Evolutionary conservation across 176 grass and related monocot genomes (phyloP).

Genomic region (Carex myosuroides): DNA sequence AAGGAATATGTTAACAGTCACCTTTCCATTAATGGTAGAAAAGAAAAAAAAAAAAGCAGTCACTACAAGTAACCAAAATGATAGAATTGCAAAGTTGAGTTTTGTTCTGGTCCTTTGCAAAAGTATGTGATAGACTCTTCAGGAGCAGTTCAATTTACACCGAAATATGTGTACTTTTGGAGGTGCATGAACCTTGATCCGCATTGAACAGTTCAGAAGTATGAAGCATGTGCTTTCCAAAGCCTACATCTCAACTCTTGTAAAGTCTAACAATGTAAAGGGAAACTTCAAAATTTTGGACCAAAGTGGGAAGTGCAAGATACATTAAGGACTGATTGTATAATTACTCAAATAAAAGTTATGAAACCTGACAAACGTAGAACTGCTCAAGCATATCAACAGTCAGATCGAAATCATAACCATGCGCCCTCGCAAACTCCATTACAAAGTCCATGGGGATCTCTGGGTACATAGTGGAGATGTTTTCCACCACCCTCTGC

Average conservation of each 20-base stretch:
- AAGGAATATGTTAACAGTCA: background rate
- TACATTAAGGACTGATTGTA: background rate
- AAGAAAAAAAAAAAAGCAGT: background rate
- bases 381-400: constrained; percentile 25
- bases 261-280: background rate
- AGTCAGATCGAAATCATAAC: constrained; percentile 24
- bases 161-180: background rate
- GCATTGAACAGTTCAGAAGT: constrained; percentile 6
- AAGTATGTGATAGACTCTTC: background rate
- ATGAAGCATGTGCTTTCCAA: background rate
- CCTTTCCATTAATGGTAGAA: background rate
- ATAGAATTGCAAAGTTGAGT: background rate
- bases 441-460: constrained; percentile 16
- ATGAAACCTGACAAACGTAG: constrained; percentile 13
- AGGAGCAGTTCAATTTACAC: background rate
- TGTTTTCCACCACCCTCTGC: constrained; percentile 26
- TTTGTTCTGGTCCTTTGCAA: background rate
- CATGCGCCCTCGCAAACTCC: constrained; percentile 13
- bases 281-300: background rate
- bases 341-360: background rate
- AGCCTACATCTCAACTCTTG: background rate
- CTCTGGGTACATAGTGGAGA: constrained; percentile 22
- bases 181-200: background rate
- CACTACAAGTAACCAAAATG: background rate
- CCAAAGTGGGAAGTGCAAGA: background rate